Evolutionary conservation across 345 rosid genomes (phyloP).

Genomic region (Kernera saxatilis): DNA sequence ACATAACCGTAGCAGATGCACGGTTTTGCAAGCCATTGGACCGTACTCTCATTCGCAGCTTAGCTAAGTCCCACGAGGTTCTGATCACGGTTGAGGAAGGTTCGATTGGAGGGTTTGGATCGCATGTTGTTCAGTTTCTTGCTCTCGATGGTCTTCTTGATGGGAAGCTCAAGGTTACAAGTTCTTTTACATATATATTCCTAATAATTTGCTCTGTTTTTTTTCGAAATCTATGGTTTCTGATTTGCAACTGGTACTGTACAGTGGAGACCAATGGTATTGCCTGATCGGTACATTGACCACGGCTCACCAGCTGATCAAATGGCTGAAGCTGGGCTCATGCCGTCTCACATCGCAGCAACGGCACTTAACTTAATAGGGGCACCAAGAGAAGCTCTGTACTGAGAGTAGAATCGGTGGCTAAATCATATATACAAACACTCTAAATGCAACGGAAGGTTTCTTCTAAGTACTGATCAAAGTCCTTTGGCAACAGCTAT

Average conservation of each 20-base stretch:
- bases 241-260: background rate
- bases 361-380: slow-evolving; percentile 78
- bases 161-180: slow-evolving; percentile 69
- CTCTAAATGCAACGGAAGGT: background rate
- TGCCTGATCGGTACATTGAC: slow-evolving; percentile 81
- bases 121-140: slow-evolving; percentile 91
- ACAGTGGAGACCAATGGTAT: slow-evolving; percentile 96
- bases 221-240: background rate
- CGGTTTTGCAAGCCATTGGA: slow-evolving; percentile 92
- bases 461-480: background rate
- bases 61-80: slow-evolving; percentile 77
- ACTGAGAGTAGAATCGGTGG: slow-evolving; percentile 4
- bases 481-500: background rate
- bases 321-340: slow-evolving; percentile 70
- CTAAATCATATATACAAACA: background rate
- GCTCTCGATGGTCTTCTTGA: slow-evolving; percentile 91
- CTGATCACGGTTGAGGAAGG: slow-evolving; percentile 95
- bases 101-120: slow-evolving; percentile 93
- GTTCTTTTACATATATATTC: background rate
- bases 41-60: slow-evolving; percentile 63
- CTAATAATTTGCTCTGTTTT: background rate
- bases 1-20: slow-evolving; percentile 77
- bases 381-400: slow-evolving; percentile 65
- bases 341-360: slow-evolving; percentile 91
- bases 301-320: slow-evolving; percentile 93